A percentile compares a stretch with the other conserved stretches of the same genome.
Evolutionary conservation across 225 moss, liverwort and hornwort genomes (phyloP).

Genomic region (Bryum argenteum): DNA sequence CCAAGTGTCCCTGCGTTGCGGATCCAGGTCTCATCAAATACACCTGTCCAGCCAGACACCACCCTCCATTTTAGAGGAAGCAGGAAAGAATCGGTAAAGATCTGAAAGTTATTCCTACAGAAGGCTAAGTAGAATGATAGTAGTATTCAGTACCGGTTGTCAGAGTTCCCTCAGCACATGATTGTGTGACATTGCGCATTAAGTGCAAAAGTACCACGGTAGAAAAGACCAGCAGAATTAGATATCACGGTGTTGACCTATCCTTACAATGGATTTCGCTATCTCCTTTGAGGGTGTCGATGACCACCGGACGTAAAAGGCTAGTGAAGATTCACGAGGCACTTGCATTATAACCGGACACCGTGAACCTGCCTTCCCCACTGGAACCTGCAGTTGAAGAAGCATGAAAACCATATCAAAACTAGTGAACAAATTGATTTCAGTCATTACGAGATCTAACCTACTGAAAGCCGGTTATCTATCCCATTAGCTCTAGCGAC

Average conservation of each 20-base stretch:
- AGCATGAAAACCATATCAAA: conserved; percentile 19
- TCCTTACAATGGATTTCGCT: conserved; percentile 75
- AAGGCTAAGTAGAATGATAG: too few species aligned
- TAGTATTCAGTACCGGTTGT: too few species aligned
- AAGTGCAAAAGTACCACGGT: too few species aligned
- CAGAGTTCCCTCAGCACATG: too few species aligned
- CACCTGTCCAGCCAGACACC: conserved; percentile 53
- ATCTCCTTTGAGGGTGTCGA: conserved; percentile 59
- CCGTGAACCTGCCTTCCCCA: conserved; percentile 72
- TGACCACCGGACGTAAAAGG: conserved; percentile 56
- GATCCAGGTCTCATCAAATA: conserved; percentile 61
- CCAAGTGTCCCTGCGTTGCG: conserved; percentile 64
- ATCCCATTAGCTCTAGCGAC: not conserved
- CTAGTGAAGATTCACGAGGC: conserved; percentile 66
- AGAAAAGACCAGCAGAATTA: too few species aligned
- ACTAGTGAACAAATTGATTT: not conserved
- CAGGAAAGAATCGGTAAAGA: too few species aligned
- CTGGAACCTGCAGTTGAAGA: conserved; percentile 60
- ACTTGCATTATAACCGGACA: conserved; percentile 62
- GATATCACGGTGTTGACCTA: not conserved
- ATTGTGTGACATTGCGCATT: too few species aligned
- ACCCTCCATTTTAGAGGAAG: not conserved
- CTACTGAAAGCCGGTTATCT: not conserved
- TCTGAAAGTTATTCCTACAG: too few species aligned
- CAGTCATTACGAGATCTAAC: not conserved